Evolutionary conservation across 192 early-diverging fungal species (phyloP).

Genomic region (Chytriomyces sp.): DNA sequence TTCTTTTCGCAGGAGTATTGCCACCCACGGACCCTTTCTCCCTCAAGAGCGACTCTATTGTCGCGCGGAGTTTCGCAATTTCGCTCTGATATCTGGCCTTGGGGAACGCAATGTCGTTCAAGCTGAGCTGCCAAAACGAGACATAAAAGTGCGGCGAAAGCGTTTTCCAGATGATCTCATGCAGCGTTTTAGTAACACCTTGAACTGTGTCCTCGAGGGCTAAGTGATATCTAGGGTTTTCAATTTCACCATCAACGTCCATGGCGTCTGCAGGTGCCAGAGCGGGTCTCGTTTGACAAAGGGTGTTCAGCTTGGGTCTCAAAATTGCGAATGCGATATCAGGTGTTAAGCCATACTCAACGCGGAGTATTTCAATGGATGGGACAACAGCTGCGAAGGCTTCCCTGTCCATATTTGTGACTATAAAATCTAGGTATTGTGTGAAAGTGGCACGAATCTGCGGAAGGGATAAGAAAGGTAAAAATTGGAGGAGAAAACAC

Average conservation of each 20-base stretch:
- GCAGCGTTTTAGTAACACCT: conserved; percentile 22
- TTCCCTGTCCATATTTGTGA: conserved; percentile 50
- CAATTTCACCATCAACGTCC: conserved; percentile 35
- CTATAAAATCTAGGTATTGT: conserved; percentile 69
- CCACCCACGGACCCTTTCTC: conserved; percentile 8
- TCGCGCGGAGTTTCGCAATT: conserved; percentile 53
- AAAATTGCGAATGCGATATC: conserved; percentile 67
- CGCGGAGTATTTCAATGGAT: conserved; percentile 46
- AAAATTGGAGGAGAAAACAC: neutral
- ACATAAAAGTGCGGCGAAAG: conserved; percentile 68
- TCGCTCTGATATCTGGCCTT: conserved; percentile 61
- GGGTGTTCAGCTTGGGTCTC: conserved; percentile 56
- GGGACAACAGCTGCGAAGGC: conserved; percentile 54
- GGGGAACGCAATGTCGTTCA: conserved; percentile 77
- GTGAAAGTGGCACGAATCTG: conserved; percentile 58
- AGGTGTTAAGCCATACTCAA: conserved; percentile 60
- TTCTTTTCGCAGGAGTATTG: conserved; percentile 23
- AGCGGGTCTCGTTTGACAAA: neutral
- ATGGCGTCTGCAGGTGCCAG: conserved; percentile 21
- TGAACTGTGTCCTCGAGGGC: conserved; percentile 31
- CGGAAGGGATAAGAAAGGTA: neutral
- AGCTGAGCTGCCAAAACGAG: conserved; percentile 76
- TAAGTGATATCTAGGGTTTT: conserved; percentile 6
- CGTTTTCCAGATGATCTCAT: conserved; percentile 42
- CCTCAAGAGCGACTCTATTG: conserved; percentile 24